These are phyloP conservation scores for Penicillium dipodomyicola DNA, from an alignment of 495 filamentous ascomycete genomes.

Conservation along the genomic window DNA sequence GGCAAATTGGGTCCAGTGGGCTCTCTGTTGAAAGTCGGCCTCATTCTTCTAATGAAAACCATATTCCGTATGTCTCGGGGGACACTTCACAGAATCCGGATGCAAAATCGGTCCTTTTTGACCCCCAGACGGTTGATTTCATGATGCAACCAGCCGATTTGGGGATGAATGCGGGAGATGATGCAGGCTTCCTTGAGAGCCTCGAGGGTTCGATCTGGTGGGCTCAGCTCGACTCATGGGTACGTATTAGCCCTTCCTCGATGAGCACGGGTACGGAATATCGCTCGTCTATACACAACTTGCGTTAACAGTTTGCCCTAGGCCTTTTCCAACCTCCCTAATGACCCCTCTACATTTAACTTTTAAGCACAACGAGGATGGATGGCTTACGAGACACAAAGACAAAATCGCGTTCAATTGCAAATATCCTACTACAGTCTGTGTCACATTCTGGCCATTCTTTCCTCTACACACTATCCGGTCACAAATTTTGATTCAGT, in stretches of 20 bases:
- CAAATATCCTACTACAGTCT: background rate
- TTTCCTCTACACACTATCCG: background rate
- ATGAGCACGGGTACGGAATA: background rate
- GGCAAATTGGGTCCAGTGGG: slow-evolving; percentile 32
- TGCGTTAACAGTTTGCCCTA: slow-evolving; percentile 5
- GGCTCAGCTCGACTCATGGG: slow-evolving; percentile 40
- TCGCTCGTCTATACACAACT: background rate
- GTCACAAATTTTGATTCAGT: background rate
- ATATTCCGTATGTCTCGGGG: slow-evolving; percentile 5
- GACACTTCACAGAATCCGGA: background rate
- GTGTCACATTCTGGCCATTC: background rate
- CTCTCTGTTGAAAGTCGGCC: slow-evolving; percentile 4
- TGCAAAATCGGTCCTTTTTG: slow-evolving; percentile 14
- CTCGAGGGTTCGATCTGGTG: slow-evolving; percentile 36
- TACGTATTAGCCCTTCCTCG: slow-evolving; percentile 13
- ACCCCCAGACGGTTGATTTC: slow-evolving; percentile 16
- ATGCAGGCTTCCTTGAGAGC: slow-evolving; percentile 27
- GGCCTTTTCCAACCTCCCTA: slow-evolving; percentile 31
- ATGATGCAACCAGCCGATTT: slow-evolving; percentile 6
- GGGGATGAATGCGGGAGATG: slow-evolving; percentile 3
- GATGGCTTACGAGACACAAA: background rate
- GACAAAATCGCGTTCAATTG: background rate
- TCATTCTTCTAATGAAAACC: slow-evolving; percentile 8
- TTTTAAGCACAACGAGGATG: slow-evolving; percentile 1
- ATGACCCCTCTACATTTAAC: slow-evolving; percentile 22